A percentile compares a stretch with the other conserved stretches of the same genome.
Evolutionary conservation across 441 rosid species (phyloP).

Genomic region (Adansonia madagascariensis): DNA sequence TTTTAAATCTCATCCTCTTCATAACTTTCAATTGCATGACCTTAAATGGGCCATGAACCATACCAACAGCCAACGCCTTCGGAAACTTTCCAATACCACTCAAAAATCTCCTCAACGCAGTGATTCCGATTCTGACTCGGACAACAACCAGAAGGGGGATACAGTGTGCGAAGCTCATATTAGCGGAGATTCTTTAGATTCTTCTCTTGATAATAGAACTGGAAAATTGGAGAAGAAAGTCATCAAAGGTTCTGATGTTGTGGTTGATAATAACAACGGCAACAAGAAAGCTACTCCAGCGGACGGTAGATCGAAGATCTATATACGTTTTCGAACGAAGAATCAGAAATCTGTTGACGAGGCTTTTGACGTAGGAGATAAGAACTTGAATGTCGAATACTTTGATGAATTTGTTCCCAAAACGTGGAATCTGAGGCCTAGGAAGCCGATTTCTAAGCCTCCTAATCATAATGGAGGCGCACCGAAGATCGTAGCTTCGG

Average conservation of each 20-base stretch:
- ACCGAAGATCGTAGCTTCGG: slow-evolving; percentile 33
- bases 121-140: slow-evolving; percentile 24
- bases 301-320: slow-evolving; percentile 50
- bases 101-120: slow-evolving; percentile 43
- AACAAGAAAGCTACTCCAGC: slow-evolving; percentile 27
- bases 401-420: slow-evolving; percentile 50
- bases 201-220: slow-evolving; percentile 28
- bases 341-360: slow-evolving; percentile 26
- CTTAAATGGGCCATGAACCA: slow-evolving; percentile 65
- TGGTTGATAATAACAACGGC: too few relatives aligned
- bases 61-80: slow-evolving; percentile 46
- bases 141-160: slow-evolving; percentile 29
- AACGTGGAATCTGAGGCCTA: slow-evolving; percentile 73
- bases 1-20: slow-evolving; percentile 64
- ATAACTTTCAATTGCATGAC: slow-evolving; percentile 62
- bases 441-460: slow-evolving; percentile 45
- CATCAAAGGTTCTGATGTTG: slow-evolving; percentile 18
- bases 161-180: slow-evolving; percentile 28
- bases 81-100: slow-evolving; percentile 40
- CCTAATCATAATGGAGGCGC: slow-evolving; percentile 34
- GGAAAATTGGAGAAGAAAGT: slow-evolving; percentile 31
- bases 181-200: slow-evolving; percentile 31
- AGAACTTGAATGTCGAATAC: slow-evolving; percentile 40
- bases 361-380: slow-evolving; percentile 40
- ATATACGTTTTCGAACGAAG: slow-evolving; percentile 51